A percentile compares a stretch with the other conserved stretches of the same genome.
Conservation (phyloP, 805 yeast species). For the Kodamaea neixiangensis region DNA sequence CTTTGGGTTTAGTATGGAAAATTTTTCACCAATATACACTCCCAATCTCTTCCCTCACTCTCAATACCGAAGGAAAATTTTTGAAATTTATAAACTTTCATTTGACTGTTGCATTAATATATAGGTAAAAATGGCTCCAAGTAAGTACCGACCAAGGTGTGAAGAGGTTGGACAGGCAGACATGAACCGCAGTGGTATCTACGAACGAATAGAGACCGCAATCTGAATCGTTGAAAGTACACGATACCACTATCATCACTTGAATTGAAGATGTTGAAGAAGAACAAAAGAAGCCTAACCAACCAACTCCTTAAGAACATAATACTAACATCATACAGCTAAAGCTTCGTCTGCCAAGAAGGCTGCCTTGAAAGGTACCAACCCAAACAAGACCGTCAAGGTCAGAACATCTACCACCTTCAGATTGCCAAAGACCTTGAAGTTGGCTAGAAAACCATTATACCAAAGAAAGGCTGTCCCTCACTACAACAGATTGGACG, state of each 20-base stretch:
- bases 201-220: not conserved
- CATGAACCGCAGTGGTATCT: not conserved
- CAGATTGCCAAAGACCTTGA: slow-evolving; percentile 97
- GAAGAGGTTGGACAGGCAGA: not conserved
- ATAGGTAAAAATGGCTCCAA: slow-evolving; percentile 28
- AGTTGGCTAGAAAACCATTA: slow-evolving; percentile 91
- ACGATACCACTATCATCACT: not conserved
- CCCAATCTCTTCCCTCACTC: not conserved
- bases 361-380: slow-evolving; percentile 97
- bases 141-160: slow-evolving; percentile 14
- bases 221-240: not conserved
- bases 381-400: slow-evolving; percentile 86
- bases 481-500: slow-evolving; percentile 95
- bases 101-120: slow-evolving; percentile 10
- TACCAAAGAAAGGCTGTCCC: slow-evolving; percentile 95
- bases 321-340: slow-evolving; percentile 25
- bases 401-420: slow-evolving; percentile 94
- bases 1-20: slow-evolving; percentile 8
- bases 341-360: slow-evolving; percentile 98
- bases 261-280: not conserved
- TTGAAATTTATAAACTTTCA: slow-evolving; percentile 13
- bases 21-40: slow-evolving; percentile 5
- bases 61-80: slow-evolving; percentile 12
- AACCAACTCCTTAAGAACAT: not conserved
- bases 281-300: not conserved